These are phyloP conservation scores for Schizosaccharomyces lindneri DNA, from an alignment of 805 yeast genomes.

Conservation along the genomic window DNA sequence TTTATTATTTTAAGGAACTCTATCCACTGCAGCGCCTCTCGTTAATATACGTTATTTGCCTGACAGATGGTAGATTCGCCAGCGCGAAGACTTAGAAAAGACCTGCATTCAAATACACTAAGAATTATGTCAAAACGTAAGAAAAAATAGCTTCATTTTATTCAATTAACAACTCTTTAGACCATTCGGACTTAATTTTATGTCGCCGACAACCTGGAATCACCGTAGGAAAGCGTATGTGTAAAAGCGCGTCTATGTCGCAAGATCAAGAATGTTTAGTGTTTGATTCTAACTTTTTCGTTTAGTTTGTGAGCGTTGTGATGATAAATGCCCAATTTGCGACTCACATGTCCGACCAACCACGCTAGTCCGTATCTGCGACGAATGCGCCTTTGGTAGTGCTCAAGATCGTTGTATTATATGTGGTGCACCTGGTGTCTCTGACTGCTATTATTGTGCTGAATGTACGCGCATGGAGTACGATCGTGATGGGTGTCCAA, in stretches of 20 bases:
- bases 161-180: not conserved
- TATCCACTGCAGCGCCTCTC: no score
- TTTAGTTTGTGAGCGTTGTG: slow-evolving; percentile 54
- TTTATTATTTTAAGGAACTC: no score
- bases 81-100: no score
- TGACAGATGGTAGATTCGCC: no score
- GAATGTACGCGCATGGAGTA: slow-evolving; percentile 63
- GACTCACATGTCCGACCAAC: slow-evolving; percentile 54
- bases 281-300: not conserved
- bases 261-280: not conserved
- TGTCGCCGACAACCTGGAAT: slow-evolving; percentile 74
- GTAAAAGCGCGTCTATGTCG: not conserved
- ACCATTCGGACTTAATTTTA: slow-evolving; percentile 60
- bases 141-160: not conserved
- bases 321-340: slow-evolving; percentile 76
- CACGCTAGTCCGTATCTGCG: slow-evolving; percentile 46
- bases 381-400: slow-evolving; percentile 61
- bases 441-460: slow-evolving; percentile 58
- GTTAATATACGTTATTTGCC: no score
- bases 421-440: slow-evolving; percentile 40
- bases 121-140: not conserved
- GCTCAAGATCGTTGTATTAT: slow-evolving; percentile 43
- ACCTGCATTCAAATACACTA: not conserved
- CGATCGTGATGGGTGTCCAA: slow-evolving; percentile 83
- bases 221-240: slow-evolving; percentile 22